Percentiles rank a stretch among this genome's conserved stretches.
phyloP scores from a whole-genome alignment of 208 protist species.

The Trypanosoma platydactyli region DNA sequence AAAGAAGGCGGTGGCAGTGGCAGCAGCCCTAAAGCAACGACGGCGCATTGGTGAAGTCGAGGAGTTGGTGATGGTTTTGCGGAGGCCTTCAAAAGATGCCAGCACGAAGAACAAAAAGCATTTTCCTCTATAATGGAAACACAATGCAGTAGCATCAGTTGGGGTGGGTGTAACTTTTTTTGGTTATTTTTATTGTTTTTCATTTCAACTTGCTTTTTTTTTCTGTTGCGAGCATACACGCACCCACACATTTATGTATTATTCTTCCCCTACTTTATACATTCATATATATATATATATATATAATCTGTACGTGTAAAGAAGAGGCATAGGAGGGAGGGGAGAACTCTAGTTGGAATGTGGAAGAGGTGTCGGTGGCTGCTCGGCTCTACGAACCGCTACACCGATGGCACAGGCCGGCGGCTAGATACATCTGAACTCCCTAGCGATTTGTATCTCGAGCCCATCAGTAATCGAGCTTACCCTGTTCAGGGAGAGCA shows the following conservation, averaged over 20 bases:
- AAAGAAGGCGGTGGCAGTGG: slow-evolving; percentile 31
- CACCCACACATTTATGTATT: too few relatives aligned
- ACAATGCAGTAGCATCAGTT: too few relatives aligned
- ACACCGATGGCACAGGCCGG: slow-evolving; percentile 83
- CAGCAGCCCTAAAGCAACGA: slow-evolving; percentile 29
- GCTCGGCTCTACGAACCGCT: slow-evolving; percentile 82
- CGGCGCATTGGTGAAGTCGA: slow-evolving; percentile 65
- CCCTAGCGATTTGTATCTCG: slow-evolving; percentile 69
- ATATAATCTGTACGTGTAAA: background rate
- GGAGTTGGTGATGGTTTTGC: slow-evolving; percentile 53
- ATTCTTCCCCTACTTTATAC: too few relatives aligned
- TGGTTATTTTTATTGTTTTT: too few relatives aligned
- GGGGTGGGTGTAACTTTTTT: too few relatives aligned
- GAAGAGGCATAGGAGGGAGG: background rate
- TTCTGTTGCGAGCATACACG: too few relatives aligned
- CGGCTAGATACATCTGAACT: slow-evolving; percentile 52
- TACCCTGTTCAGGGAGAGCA: slow-evolving; percentile 77
- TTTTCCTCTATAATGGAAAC: too few relatives aligned
- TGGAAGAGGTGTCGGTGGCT: slow-evolving; percentile 42
- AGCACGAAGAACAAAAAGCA: background rate
- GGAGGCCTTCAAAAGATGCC: slow-evolving; percentile 1
- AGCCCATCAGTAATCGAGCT: slow-evolving; percentile 86
- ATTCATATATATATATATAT: background rate
- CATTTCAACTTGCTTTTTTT: too few relatives aligned
- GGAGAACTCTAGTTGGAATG: slow-evolving; percentile 27